Conservation (phyloP, 116 monocot species). For the Posidonia oceanica region DNA sequence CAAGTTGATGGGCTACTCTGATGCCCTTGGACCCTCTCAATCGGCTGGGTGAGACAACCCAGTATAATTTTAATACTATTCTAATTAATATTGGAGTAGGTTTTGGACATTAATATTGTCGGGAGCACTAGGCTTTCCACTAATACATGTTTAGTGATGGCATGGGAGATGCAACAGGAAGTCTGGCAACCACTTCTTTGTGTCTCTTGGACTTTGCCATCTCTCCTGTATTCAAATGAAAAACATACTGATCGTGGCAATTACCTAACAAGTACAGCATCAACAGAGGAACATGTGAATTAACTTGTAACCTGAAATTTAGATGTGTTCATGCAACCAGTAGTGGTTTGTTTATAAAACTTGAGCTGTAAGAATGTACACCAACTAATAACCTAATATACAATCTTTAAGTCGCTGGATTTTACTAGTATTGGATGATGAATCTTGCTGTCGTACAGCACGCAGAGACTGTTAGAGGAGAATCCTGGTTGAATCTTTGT, state of each 20-base stretch:
- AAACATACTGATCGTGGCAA: background rate
- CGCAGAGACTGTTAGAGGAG: too few relatives aligned
- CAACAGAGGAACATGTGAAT: too few relatives aligned
- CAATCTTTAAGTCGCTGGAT: too few relatives aligned
- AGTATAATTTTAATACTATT: background rate
- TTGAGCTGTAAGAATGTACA: too few relatives aligned
- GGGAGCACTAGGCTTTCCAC: conserved; percentile 8
- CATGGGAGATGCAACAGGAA: conserved; percentile 1
- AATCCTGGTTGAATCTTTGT: too few relatives aligned
- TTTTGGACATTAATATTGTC: background rate
- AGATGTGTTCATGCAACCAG: too few relatives aligned
- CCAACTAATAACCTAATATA: too few relatives aligned
- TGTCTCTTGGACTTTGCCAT: background rate
- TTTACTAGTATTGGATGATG: too few relatives aligned
- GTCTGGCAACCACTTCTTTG: background rate
- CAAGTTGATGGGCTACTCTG: background rate
- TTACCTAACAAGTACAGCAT: background rate
- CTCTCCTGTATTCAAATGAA: background rate
- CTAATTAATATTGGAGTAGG: conserved; percentile 4
- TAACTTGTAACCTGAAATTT: too few relatives aligned
- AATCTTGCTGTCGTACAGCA: too few relatives aligned
- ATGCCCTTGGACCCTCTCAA: background rate
- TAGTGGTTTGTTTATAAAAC: too few relatives aligned
- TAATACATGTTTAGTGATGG: conserved; percentile 6
- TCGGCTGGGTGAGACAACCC: background rate